Base-by-base conservation (phyloP, 2,329 filamentous ascomycete species). In the Massarina eburnea region DNA sequence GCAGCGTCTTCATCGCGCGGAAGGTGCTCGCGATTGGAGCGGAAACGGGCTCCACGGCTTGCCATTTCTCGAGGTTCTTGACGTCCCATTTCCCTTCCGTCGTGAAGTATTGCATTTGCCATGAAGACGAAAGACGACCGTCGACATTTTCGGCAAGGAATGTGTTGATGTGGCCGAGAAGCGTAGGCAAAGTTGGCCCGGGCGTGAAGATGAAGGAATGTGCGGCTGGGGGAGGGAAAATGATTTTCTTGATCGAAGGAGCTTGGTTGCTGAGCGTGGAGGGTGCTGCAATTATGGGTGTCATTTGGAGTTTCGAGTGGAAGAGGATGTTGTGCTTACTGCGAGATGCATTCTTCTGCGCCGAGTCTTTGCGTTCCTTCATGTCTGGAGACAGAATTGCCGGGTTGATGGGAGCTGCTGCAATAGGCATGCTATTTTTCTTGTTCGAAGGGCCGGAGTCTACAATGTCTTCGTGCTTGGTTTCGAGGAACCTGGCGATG, bases 11-110 rank as follows among this genome's bases (percentile, higher is more conserved):
- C 80, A 96, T 87, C 2, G 90, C 91, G 20, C 89, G 84, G 66
- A 96, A 96, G 4, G 91, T 76, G 12, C 83, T 82, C 0, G 81
- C 88, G 48, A 97, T 94, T 3, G 86, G 84, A 1, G 80, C 78
- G 0, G 89, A 95, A 1, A 95, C 88, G 0, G 91, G 88, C 1
- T 76, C 71, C 1, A 95, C 87, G 15, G 83, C 83, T 67, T 89
- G 81, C 92, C 92, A 97, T 66, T 97, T 97, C 48, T 81, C 84
- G 9, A 96, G 78, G 62, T 97, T 97, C 73, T 97, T 97, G 56
- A 97, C 90, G 63, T 96, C 92, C 92, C 92, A 97, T 73, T 97
- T 97, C 3, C 91, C 91, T 56, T 91, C 88, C 1, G 87, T 89
- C 2, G 88, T 89, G 19, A 97, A 82, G 60, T 94, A 86, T 59